A percentile compares a stretch with the other conserved stretches of the same genome.
Evolutionary conservation across 2,329 filamentous ascomycete genomes (phyloP).

Genomic region (Capronia americana): DNA sequence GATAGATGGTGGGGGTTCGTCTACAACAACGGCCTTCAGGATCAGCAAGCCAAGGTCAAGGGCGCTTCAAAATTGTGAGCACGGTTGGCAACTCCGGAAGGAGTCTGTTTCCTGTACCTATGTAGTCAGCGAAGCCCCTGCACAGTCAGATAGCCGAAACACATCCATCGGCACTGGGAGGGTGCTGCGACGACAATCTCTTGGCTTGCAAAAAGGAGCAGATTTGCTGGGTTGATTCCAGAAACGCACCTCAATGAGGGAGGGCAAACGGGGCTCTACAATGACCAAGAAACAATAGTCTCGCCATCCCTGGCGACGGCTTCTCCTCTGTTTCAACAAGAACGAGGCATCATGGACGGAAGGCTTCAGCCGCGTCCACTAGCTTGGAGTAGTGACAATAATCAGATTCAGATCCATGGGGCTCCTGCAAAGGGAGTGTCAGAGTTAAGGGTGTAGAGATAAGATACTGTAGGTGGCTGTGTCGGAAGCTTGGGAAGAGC

Average conservation of each 20-base stretch:
- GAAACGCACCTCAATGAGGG: background rate
- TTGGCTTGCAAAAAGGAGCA: background rate
- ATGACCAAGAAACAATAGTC: background rate
- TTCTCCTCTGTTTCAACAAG: background rate
- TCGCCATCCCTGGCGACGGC: background rate
- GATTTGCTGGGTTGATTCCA: background rate
- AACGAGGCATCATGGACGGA: background rate
- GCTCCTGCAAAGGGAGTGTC: too few relatives aligned
- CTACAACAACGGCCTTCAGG: conserved; percentile 29
- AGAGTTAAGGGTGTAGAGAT: background rate
- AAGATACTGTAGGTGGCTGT: too few relatives aligned
- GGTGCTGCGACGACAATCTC: background rate
- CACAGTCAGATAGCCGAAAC: background rate
- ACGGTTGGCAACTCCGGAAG: background rate
- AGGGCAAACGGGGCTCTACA: background rate
- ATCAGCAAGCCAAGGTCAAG: background rate
- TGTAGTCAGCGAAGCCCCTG: background rate
- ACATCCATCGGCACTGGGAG: background rate
- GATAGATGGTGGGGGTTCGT: conserved; percentile 35
- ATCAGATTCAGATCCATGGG: background rate
- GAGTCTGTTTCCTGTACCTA: background rate
- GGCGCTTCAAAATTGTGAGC: background rate
- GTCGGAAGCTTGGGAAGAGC: background rate
- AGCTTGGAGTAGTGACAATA: background rate
- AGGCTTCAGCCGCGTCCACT: background rate